Conservation (phyloP, 768 basidiomycete species). For the Trametes elegans region DNA sequence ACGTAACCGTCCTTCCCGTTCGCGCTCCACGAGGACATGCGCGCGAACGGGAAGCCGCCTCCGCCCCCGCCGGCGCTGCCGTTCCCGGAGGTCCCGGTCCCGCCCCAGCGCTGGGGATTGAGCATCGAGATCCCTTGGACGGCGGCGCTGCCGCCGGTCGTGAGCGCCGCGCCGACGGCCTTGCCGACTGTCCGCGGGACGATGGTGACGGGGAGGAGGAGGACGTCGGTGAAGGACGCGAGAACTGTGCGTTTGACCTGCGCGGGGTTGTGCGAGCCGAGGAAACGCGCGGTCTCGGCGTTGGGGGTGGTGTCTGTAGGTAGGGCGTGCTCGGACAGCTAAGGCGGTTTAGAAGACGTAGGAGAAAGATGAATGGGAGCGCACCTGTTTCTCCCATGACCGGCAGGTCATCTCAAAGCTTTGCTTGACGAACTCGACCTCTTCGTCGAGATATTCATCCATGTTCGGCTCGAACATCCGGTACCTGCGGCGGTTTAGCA, state of each 20-base stretch:
- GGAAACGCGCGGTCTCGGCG: conserved; percentile 54
- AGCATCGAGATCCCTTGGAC: conserved; percentile 87
- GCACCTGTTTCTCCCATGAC: conserved; percentile 77
- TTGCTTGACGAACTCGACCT: conserved; percentile 77
- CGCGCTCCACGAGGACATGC: conserved; percentile 13
- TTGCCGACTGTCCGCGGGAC: conserved; percentile 71
- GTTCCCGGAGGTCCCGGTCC: conserved; percentile 28
- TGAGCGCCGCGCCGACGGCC: conserved; percentile 63
- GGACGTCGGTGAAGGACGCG: conserved; percentile 85
- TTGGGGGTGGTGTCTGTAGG: conserved; percentile 10
- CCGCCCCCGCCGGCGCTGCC: conserved; percentile 1
- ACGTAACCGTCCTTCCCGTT: conserved; percentile 23
- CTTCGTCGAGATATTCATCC: conserved; percentile 97
- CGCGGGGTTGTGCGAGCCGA: conserved; percentile 84
- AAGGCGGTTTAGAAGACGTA: neutral
- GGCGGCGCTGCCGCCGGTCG: conserved; percentile 72
- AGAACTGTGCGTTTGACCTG: conserved; percentile 90
- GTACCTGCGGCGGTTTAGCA: conserved; percentile 50
- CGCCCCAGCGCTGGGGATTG: conserved; percentile 85
- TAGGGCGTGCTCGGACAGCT: conserved; percentile 25
- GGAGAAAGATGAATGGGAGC: conserved; percentile 2
- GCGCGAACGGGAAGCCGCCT: conserved; percentile 14
- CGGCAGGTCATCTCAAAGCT: conserved; percentile 73
- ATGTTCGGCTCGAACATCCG: conserved; percentile 95
- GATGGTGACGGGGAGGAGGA: conserved; percentile 93